phyloP scores from a whole-genome alignment of 208 protist genomes.

The Trypanosoma boissoni region DNA sequence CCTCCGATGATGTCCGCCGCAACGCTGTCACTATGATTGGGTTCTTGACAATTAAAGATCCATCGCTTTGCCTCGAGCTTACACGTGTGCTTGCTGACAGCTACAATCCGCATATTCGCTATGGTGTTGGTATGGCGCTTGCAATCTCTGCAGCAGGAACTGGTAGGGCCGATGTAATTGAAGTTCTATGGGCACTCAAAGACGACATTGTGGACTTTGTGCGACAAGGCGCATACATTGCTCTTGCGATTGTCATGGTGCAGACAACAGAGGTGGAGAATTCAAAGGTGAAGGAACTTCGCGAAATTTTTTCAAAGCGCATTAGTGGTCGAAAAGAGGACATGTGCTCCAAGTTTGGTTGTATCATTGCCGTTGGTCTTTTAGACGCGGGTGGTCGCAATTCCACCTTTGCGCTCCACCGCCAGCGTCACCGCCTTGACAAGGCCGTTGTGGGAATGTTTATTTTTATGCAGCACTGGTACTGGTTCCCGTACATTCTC shows the following conservation, averaged over 20 bases:
- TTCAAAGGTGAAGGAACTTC: constrained; percentile 87
- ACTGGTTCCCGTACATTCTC: constrained; percentile 98
- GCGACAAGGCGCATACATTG: constrained; percentile 97
- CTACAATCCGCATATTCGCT: constrained; percentile 99
- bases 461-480: constrained; percentile 99
- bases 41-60: constrained; percentile 96
- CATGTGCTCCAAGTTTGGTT: constrained; percentile 96
- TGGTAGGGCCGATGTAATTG: constrained; percentile 89
- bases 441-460: constrained; percentile 96
- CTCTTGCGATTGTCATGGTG: constrained; percentile 96
- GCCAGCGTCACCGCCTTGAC: constrained; percentile 92
- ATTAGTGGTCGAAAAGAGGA: constrained; percentile 94
- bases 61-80: constrained; percentile 89
- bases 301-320: constrained; percentile 63
- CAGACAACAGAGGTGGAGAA: constrained; percentile 90
- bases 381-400: constrained; percentile 98
- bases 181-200: constrained; percentile 93
- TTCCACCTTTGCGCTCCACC: constrained; percentile 94
- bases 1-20: constrained; percentile 97
- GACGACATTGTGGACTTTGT: constrained; percentile 97
- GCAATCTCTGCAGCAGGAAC: constrained; percentile 98
- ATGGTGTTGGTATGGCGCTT: constrained; percentile 97
- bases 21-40: constrained; percentile 97
- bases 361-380: constrained; percentile 96
- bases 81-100: constrained; percentile 88